Evolutionary conservation across 176 grass and related monocot genomes (phyloP).

Genomic region (Cenchrus americanus): DNA sequence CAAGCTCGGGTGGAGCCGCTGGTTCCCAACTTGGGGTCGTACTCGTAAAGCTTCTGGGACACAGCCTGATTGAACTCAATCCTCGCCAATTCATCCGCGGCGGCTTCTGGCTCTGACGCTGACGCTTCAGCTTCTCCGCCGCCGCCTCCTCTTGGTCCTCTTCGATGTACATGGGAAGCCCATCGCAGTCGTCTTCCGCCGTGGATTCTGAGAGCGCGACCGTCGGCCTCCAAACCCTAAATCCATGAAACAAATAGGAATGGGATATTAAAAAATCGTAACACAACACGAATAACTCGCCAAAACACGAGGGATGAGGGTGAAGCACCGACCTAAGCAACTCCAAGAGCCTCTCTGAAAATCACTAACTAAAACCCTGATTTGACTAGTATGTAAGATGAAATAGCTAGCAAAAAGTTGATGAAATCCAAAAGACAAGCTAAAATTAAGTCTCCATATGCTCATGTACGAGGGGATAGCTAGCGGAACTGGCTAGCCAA

Average conservation of each 20-base stretch:
- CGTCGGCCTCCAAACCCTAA: background rate
- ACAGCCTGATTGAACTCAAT: background rate
- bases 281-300: no score
- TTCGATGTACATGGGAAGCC: background rate
- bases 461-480: no score
- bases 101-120: background rate
- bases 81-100: background rate
- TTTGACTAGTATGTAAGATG: no score
- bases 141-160: background rate
- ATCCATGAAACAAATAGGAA: background rate
- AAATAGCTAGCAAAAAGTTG: no score
- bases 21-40: background rate
- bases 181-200: constrained; percentile 7
- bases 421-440: no score
- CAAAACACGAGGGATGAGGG: no score
- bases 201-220: background rate
- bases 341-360: no score
- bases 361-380: no score
- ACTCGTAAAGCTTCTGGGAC: background rate
- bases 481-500: no score
- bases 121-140: background rate
- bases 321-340: no score
- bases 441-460: no score
- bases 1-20: background rate
- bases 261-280: no score